These are phyloP conservation scores for Fraxinus nigra DNA, from an alignment of 305 asterid genomes.

Conservation along the genomic window DNA sequence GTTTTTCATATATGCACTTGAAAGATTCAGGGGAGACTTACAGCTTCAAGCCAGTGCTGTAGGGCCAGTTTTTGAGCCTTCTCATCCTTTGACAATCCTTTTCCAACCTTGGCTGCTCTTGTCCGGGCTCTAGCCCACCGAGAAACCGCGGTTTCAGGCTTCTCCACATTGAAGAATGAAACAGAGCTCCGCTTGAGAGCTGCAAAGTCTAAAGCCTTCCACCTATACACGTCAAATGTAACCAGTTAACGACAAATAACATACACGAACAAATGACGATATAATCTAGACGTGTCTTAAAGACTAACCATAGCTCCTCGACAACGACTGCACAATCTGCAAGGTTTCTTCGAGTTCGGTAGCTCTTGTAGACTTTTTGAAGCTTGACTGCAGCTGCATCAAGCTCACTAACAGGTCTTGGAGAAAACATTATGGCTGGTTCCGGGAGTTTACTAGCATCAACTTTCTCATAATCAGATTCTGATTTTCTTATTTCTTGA, in stretches of 20 bases:
- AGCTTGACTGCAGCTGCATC: slow-evolving; percentile 87
- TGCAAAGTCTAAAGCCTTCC: slow-evolving; percentile 94
- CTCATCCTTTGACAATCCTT: slow-evolving; percentile 89
- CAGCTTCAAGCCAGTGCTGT: slow-evolving; percentile 98
- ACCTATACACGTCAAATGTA: slow-evolving; percentile 42
- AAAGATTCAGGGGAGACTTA: slow-evolving; percentile 34
- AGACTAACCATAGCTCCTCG: slow-evolving; percentile 85
- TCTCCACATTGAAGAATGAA: slow-evolving; percentile 67
- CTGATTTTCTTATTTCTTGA: slow-evolving; percentile 29
- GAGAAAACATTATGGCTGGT: slow-evolving; percentile 57
- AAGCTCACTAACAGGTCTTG: slow-evolving; percentile 59
- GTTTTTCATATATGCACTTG: neutral
- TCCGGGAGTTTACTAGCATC: slow-evolving; percentile 39
- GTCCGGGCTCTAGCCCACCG: slow-evolving; percentile 95
- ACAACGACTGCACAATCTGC: slow-evolving; percentile 97
- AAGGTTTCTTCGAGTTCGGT: slow-evolving; percentile 76
- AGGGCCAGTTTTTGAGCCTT: slow-evolving; percentile 90
- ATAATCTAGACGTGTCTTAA: neutral
- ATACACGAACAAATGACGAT: neutral
- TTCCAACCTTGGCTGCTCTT: slow-evolving; percentile 93
- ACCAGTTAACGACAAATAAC: neutral
- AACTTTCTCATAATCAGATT: slow-evolving; percentile 16
- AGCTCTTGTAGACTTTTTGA: slow-evolving; percentile 92
- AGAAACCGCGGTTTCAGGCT: slow-evolving; percentile 83
- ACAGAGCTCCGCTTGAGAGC: slow-evolving; percentile 84